phyloP scores from a whole-genome alignment of 2,329 filamentous ascomycete species.

The Colletotrichum sp. region DNA sequence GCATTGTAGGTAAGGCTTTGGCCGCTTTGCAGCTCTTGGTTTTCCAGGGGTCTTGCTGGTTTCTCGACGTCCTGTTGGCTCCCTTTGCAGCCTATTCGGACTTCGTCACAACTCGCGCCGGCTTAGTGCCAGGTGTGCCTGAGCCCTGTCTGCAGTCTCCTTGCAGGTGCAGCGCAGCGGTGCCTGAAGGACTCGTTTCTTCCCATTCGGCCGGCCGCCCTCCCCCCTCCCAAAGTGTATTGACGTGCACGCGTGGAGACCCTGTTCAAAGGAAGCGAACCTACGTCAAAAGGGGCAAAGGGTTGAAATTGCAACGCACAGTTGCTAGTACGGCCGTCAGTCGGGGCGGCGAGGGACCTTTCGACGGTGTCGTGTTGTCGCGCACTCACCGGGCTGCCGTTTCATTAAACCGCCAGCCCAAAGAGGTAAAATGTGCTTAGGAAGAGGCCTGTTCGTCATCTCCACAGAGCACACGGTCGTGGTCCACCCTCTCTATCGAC shows the following conservation, averaged over 20 bases:
- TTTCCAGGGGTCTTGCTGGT: neutral
- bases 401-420: slow-evolving; percentile 17
- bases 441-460: slow-evolving; percentile 15
- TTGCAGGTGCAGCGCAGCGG: slow-evolving; percentile 5
- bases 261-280: neutral
- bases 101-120: slow-evolving; percentile 4
- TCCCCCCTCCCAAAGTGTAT: neutral
- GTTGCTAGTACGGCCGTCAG: neutral
- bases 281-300: slow-evolving; percentile 5
- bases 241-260: slow-evolving; percentile 18
- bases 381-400: slow-evolving; percentile 12
- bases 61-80: neutral
- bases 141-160: neutral
- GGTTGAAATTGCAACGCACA: slow-evolving; percentile 8
- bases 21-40: neutral
- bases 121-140: neutral
- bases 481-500: slow-evolving; percentile 7
- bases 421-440: slow-evolving; percentile 10
- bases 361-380: neutral
- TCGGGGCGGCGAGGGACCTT: neutral
- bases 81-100: neutral
- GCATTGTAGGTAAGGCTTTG: neutral
- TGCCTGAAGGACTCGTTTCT: neutral
- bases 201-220: neutral
- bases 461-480: slow-evolving; percentile 13